These are phyloP conservation scores for Cutaneotrichosporon cutaneum DNA, from an alignment of 1,284 basidiomycete genomes.

Conservation along the genomic window DNA sequence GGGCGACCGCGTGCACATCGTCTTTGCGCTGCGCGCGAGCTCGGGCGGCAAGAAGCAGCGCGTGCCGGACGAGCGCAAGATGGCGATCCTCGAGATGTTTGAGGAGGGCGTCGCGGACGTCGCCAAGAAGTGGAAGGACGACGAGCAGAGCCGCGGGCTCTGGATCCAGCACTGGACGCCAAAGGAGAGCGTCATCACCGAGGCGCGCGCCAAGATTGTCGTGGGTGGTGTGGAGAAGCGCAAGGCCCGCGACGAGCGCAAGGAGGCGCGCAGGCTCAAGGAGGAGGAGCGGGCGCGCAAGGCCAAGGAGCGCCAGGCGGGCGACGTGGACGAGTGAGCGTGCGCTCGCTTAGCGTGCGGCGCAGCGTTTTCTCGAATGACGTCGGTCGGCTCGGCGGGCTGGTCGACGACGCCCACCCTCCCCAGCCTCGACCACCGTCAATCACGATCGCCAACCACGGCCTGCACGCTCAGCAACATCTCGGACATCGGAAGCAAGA, in stretches of 20 bases:
- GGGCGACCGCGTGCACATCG: slow-evolving; percentile 46
- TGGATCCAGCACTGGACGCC: slow-evolving; percentile 74
- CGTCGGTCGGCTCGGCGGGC: too few species aligned
- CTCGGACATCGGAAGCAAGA: neutral
- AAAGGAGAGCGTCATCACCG: slow-evolving; percentile 76
- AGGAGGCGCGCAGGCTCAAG: slow-evolving; percentile 34
- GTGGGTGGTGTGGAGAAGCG: slow-evolving; percentile 70
- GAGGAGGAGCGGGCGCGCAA: slow-evolving; percentile 95
- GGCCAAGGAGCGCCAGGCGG: slow-evolving; percentile 63
- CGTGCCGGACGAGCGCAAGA: slow-evolving; percentile 20
- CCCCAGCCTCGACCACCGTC: too few species aligned
- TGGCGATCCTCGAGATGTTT: slow-evolving; percentile 58
- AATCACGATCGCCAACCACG: too few species aligned
- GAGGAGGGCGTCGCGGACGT: slow-evolving; percentile 76
- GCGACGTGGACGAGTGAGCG: neutral
- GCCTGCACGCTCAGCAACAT: too few species aligned
- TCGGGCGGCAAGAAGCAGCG: slow-evolving; percentile 14
- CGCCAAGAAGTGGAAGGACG: slow-evolving; percentile 81
- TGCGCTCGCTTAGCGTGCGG: too few species aligned
- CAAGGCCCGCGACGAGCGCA: slow-evolving; percentile 29
- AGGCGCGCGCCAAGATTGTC: slow-evolving; percentile 67
- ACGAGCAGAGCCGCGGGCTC: slow-evolving; percentile 66
- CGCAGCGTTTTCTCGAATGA: too few species aligned
- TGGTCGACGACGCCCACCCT: too few species aligned
- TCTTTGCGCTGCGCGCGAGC: slow-evolving; percentile 39